phyloP scores from a whole-genome alignment of 2,329 filamentous ascomycete species.

The Furcasterigmium furcatum region DNA sequence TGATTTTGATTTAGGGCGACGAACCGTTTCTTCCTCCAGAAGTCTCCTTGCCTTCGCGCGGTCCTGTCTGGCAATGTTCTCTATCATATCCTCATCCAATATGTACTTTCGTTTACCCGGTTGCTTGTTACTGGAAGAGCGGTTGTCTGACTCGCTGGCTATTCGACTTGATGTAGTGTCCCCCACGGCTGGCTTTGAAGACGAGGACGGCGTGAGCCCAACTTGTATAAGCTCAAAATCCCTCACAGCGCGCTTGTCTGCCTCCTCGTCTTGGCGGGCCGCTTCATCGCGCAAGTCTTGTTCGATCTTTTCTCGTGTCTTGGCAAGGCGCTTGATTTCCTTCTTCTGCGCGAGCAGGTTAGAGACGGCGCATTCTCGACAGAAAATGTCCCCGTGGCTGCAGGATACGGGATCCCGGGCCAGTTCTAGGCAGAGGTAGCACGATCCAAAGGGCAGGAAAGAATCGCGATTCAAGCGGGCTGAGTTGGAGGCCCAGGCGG shows the following conservation, averaged over 20 bases:
- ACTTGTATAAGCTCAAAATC: constrained; percentile 87
- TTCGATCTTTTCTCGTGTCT: constrained; percentile 56
- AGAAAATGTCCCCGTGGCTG: constrained; percentile 84
- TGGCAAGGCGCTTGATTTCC: constrained; percentile 81
- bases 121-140: not conserved
- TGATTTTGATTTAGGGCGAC: constrained; percentile 3
- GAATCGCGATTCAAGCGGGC: constrained; percentile 88
- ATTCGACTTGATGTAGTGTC: not conserved
- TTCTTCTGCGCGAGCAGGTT: constrained; percentile 91
- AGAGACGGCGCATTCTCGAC: constrained; percentile 85
- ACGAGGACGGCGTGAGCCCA: constrained; percentile 45
- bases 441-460: constrained; percentile 88
- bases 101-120: constrained; percentile 72
- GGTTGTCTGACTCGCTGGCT: too few relatives aligned
- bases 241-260: constrained; percentile 63
- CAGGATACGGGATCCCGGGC: constrained; percentile 83
- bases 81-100: constrained; percentile 73
- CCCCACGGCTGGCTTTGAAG: not conserved
- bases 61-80: constrained; percentile 67
- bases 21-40: constrained; percentile 70
- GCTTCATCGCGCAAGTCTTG: constrained; percentile 60
- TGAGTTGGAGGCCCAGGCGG: constrained; percentile 75
- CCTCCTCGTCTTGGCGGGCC: constrained; percentile 64
- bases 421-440: constrained; percentile 79
- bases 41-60: constrained; percentile 65